Percentiles rank a stretch among this genome's conserved stretches.
Conservation (phyloP, 352 stramenopile species). For the Phytophthora niederhauseri region DNA sequence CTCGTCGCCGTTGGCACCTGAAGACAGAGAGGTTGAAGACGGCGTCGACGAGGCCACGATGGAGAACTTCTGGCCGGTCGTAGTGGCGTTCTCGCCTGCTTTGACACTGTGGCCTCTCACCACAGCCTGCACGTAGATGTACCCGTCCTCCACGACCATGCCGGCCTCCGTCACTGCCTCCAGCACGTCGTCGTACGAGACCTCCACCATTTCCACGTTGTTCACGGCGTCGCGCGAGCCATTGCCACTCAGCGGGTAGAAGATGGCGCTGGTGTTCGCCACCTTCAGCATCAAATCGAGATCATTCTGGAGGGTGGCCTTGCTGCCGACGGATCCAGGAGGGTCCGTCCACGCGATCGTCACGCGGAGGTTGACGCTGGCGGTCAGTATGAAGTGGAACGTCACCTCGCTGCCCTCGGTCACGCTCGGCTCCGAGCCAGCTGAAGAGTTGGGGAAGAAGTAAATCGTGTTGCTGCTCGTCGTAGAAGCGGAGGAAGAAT, state of each 20-base stretch:
- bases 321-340: conserved; percentile 55
- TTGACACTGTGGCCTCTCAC: conserved; percentile 74
- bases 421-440: conserved; percentile 60
- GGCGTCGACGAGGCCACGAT: conserved; percentile 81
- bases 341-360: conserved; percentile 80
- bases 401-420: conserved; percentile 48
- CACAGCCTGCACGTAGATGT: conserved; percentile 65
- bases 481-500: conserved; percentile 15
- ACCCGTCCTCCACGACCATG: conserved; percentile 36
- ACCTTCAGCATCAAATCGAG: conserved; percentile 68
- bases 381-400: conserved; percentile 65
- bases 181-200: conserved; percentile 58
- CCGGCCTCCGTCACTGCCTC: conserved; percentile 35
- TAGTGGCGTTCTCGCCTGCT: conserved; percentile 47
- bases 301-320: conserved; percentile 70
- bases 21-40: conserved; percentile 42
- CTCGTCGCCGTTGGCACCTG: background rate
- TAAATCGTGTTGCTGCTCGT: conserved; percentile 46
- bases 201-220: conserved; percentile 83
- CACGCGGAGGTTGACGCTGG: conserved; percentile 61
- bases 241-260: conserved; percentile 69
- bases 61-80: conserved; percentile 64
- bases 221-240: conserved; percentile 67
- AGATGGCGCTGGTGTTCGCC: conserved; percentile 51
- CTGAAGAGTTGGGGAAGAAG: conserved; percentile 57